Evolutionary conservation across 208 protist genomes (phyloP), one percentile per base, ranked within the genome.

Genomic region (Trypanosoma boissoni): DNA sequence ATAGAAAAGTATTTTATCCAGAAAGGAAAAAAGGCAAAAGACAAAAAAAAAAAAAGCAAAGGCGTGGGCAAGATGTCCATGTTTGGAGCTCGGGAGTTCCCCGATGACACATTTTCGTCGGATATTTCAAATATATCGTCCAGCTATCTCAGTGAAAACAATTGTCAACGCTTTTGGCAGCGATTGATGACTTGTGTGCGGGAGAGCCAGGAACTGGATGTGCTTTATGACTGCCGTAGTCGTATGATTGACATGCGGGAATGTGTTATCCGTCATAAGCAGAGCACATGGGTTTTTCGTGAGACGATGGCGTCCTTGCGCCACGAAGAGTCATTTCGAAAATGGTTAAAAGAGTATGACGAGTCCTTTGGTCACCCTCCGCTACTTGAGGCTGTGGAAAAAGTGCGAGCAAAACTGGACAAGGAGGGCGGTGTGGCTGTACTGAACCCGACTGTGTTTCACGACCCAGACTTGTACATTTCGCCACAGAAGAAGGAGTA

Each of bases 201-300:
- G 0, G 87, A 94, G 56, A 91, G 83, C 58, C 80, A 91, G 61
- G 83, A 91, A 68, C 61, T 91, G 12, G 87, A 94, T 60, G 87
- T 94, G 14, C 65, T 91, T 28, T 94, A 91, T 64, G 87, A 94
- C 67, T 94, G 87, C 69, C 83, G 87, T 24, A 89, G 80, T 54
- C 75, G 87, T 36, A 71, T 91, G 61, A 74, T 91, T 36, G 87
- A 94, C 62, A 72, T 94, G 65, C 75, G 83, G 2, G 83, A 94
- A 73, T 94, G 87, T 57, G 70, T 76, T 9, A 70, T 77, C 20
- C 78, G 81, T 14, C 79, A 94, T 58, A 94, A 94, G 73, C 87
- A 94, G 62, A 65, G 75, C 31, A 89, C 78, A 24, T 94, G 87
- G 87, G 83, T 84, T 18, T 76, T 94, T 68, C 77, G 87, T 27